These are phyloP conservation scores for Fusarium redolens DNA, from an alignment of 2,329 filamentous ascomycete species.

Conservation along the genomic window DNA sequence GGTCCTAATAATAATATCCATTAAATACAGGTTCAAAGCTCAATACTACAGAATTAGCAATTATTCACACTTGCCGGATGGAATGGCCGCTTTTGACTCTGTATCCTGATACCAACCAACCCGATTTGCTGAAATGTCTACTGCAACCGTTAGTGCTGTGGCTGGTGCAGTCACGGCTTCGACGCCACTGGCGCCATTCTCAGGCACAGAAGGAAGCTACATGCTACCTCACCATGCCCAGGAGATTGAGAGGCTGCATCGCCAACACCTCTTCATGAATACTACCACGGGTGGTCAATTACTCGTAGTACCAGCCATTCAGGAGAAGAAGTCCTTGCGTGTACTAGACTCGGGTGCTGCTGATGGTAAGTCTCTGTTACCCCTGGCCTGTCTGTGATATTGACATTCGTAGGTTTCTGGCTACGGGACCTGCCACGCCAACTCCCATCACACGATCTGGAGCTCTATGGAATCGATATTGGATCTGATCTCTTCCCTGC, in stretches of 20 bases:
- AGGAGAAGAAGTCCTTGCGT: not conserved
- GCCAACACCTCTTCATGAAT: not conserved
- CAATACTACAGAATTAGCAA: accelerated
- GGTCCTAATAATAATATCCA: accelerated
- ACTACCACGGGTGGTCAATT: not conserved
- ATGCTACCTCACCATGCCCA: not conserved
- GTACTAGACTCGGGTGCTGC: not conserved
- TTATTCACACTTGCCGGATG: accelerated
- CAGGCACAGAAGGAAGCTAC: not conserved
- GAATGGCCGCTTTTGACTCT: not conserved
- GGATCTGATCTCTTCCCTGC: not conserved
- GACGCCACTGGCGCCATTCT: not conserved
- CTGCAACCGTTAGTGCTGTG: not conserved
- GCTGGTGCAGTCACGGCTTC: not conserved
- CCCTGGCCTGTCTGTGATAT: accelerated
- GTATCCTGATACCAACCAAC: not conserved
- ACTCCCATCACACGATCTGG: not conserved
- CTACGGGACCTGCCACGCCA: not conserved
- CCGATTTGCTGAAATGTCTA: not conserved
- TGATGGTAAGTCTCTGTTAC: not conserved
- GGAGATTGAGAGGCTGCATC: not conserved
- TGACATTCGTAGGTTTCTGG: not conserved
- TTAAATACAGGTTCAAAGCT: not conserved
- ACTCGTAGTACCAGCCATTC: not conserved
- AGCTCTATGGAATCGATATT: not conserved